Evolutionary conservation across 176 grass and related monocot species (phyloP), one percentile per base, ranked within the genome.

Genomic region (Saccharum spontaneum): DNA sequence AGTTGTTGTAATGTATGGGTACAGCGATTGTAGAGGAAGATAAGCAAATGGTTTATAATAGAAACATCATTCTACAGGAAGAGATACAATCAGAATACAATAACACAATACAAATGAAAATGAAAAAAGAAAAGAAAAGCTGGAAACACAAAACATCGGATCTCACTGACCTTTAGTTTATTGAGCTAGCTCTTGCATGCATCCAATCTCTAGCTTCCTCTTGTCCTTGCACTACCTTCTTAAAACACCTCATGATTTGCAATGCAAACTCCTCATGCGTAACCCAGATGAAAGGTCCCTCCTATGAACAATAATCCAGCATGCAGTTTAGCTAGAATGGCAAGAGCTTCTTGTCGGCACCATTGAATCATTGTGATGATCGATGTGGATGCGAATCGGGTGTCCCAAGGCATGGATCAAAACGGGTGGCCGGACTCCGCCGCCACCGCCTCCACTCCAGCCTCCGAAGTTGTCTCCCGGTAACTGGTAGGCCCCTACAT

Each of bases 381-480:
- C 62, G 70, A 17, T 59, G 37, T 61, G 69, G 71, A 59, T 48
- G 38, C 18, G 24, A 85, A 48, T 52, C 69, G 49, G 23, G 24
- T 16, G 77, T 73, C 3, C 24, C 71, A 60, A 77, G 45, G n/a
- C 26, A 6, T 54, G 44, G 57, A 82, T 87, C 85, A 94, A 82
- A 97, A 97, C 15, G 90, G 90, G 87, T 62, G 95, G 95, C 80
- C 95, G 87, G 76, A 88, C 90, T 44, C 86, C 83, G 15, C 88
- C 90, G 13, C 86, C 86, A 28, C 86, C 86, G 44, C 86, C 91
- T 41, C 90, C 86, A 8, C 88, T 87, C 92, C 95, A 94, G 28
- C 82, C 83, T 43, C 90, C 90, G 1, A 89, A 93, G 84, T 89
- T 93, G 70, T 89, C 89, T 14, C 92, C 94, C n/a, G 88, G 86